Conservation (phyloP, 2,329 filamentous ascomycete species). For the Fusarium paranaense region DNA sequence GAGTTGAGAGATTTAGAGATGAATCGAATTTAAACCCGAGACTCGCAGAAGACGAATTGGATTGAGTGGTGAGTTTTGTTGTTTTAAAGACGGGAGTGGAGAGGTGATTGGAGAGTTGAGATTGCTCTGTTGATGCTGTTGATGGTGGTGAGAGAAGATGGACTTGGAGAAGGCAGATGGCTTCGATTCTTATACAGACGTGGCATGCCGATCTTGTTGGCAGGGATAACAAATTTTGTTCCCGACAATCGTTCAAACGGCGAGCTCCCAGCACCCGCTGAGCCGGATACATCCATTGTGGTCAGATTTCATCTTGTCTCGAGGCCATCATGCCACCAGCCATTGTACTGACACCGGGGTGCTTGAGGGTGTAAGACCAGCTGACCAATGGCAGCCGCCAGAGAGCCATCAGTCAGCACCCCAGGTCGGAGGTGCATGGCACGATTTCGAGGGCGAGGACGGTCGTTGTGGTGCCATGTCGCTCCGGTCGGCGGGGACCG, state of each 20-base stretch:
- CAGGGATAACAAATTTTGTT: constrained; percentile 17
- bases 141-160: constrained; percentile 35
- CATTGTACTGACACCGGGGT: constrained; percentile 29
- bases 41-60: constrained; percentile 34
- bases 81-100: constrained; percentile 30
- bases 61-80: constrained; percentile 27
- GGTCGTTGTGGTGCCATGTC: constrained; percentile 43
- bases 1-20: constrained; percentile 18
- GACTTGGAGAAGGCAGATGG: constrained; percentile 28
- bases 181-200: constrained; percentile 42
- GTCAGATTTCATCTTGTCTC: constrained; percentile 44
- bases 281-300: constrained; percentile 42
- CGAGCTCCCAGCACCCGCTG: constrained; percentile 38
- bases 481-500: constrained; percentile 42
- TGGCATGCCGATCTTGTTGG: constrained; percentile 25
- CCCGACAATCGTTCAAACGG: constrained; percentile 36
- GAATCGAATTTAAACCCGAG: constrained; percentile 20
- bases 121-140: constrained; percentile 35
- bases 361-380: constrained; percentile 8
- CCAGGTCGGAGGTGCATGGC: constrained; percentile 35
- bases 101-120: constrained; percentile 28
- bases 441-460: constrained; percentile 38
- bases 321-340: constrained; percentile 42
- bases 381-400: constrained; percentile 26
- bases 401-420: constrained; percentile 37